A percentile compares a stretch with the other conserved stretches of the same genome.
These are phyloP conservation scores for Syzygium grande DNA, from an alignment of 345 rosid genomes.

Conservation along the genomic window DNA sequence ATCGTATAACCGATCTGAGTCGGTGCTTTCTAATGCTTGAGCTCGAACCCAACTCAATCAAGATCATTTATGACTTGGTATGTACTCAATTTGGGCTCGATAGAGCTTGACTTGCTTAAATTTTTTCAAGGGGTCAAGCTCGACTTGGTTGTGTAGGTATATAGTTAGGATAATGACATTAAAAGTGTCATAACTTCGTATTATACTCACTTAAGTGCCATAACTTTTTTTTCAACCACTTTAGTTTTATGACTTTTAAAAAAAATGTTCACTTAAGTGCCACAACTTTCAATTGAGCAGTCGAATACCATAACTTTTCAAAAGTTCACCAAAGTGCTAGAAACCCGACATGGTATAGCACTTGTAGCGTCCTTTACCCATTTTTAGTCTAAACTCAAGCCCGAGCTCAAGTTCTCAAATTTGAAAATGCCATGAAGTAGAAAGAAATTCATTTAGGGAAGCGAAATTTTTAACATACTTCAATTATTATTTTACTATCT, in stretches of 20 bases:
- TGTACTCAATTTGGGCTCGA: not conserved
- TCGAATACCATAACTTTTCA: not conserved
- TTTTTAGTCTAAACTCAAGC: not conserved
- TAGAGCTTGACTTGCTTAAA: not conserved
- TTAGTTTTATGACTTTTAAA: not conserved
- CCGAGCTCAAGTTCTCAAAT: not conserved
- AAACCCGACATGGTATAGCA: not conserved
- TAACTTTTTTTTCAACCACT: not conserved
- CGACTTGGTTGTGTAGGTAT: not conserved
- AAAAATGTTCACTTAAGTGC: not conserved
- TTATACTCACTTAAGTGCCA: accelerated
- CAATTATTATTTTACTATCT: not conserved
- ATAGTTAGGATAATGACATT: not conserved
- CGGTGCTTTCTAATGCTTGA: not conserved
- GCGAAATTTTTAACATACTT: not conserved
- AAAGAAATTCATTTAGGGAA: not conserved
- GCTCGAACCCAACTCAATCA: not conserved
- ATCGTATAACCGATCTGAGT: not conserved
- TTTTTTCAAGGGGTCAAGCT: not conserved
- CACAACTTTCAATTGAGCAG: not conserved
- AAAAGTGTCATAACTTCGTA: not conserved
- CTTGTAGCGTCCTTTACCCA: not conserved
- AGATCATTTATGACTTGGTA: accelerated
- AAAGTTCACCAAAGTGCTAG: not conserved
- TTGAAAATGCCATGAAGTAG: not conserved